phyloP scores from a whole-genome alignment of 2,329 filamentous ascomycete species.

The Phoma sp. region DNA sequence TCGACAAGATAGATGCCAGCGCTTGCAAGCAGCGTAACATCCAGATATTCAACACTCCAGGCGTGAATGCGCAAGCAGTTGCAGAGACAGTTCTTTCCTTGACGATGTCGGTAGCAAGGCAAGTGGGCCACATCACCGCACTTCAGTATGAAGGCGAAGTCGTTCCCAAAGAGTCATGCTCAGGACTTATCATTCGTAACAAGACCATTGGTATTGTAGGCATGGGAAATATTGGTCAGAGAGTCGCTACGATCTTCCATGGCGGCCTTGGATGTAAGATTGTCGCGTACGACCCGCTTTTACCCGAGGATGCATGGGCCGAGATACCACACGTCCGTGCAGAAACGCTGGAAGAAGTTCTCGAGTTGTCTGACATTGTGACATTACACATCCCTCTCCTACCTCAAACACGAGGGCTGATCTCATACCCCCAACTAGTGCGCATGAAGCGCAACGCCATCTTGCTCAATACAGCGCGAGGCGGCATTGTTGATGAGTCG shows the following conservation, averaged over 20 bases:
- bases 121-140: constrained; percentile 34
- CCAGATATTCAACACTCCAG: constrained; percentile 58
- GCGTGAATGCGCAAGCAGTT: constrained; percentile 54
- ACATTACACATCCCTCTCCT: constrained; percentile 33
- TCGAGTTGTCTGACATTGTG: constrained; percentile 25
- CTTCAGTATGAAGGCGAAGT: constrained; percentile 41
- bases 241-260: constrained; percentile 28
- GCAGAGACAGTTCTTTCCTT: constrained; percentile 52
- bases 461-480: constrained; percentile 57
- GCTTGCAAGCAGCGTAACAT: constrained; percentile 52
- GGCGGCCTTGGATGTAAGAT: not conserved
- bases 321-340: constrained; percentile 32
- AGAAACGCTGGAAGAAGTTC: constrained; percentile 19
- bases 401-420: constrained; percentile 34
- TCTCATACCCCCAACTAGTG: constrained; percentile 48
- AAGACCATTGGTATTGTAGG: constrained; percentile 58
- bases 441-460: constrained; percentile 53
- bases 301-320: constrained; percentile 53
- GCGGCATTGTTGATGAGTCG: constrained; percentile 58
- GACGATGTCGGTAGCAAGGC: constrained; percentile 41
- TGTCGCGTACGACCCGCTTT: constrained; percentile 49
- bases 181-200: constrained; percentile 50
- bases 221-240: constrained; percentile 50
- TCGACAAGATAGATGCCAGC: constrained; percentile 53
- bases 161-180: constrained; percentile 53